Evolutionary conservation across 2,329 filamentous ascomycete genomes (phyloP).

Genomic region (Apiospora hydei): DNA sequence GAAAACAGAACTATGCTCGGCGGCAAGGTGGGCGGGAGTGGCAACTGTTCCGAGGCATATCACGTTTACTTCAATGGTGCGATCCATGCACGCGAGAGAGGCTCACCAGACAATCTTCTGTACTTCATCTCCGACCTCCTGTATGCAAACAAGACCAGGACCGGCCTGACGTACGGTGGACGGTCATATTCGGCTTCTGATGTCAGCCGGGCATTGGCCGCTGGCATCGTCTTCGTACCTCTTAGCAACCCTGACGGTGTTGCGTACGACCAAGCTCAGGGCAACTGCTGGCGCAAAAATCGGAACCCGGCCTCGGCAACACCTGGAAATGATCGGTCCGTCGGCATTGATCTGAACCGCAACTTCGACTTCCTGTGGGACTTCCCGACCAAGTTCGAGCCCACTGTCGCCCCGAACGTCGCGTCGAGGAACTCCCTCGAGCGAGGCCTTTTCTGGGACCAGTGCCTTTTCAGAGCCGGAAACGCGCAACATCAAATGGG

Average conservation of each 20-base stretch:
- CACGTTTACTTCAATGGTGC: constrained; percentile 60
- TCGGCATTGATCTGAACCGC: constrained; percentile 63
- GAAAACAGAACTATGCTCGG: constrained; percentile 48
- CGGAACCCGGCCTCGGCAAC: constrained; percentile 52
- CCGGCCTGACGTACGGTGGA: constrained; percentile 59
- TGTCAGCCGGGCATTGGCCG: constrained; percentile 57
- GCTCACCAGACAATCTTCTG: constrained; percentile 61
- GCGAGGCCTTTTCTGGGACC: constrained; percentile 58
- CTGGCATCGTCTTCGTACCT: constrained; percentile 61
- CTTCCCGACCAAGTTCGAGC: constrained; percentile 52
- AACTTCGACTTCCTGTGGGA: constrained; percentile 68
- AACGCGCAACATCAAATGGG: constrained; percentile 60
- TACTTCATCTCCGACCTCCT: constrained; percentile 66
- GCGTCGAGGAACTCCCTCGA: constrained; percentile 53
- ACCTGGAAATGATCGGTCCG: constrained; percentile 38
- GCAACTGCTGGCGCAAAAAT: constrained; percentile 64
- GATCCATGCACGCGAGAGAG: constrained; percentile 65
- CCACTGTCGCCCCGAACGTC: constrained; percentile 45
- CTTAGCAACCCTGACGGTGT: constrained; percentile 62
- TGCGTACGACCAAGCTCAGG: constrained; percentile 56
- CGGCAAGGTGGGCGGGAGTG: constrained; percentile 51
- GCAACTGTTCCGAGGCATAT: constrained; percentile 51
- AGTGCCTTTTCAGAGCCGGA: constrained; percentile 63
- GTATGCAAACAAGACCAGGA: constrained; percentile 55
- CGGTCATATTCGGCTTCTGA: constrained; percentile 59